A percentile compares a stretch with the other conserved stretches of the same genome.
These are phyloP conservation scores for Tetradesmus obliquus DNA, from an alignment of 139 green algal genomes.

Conservation along the genomic window DNA sequence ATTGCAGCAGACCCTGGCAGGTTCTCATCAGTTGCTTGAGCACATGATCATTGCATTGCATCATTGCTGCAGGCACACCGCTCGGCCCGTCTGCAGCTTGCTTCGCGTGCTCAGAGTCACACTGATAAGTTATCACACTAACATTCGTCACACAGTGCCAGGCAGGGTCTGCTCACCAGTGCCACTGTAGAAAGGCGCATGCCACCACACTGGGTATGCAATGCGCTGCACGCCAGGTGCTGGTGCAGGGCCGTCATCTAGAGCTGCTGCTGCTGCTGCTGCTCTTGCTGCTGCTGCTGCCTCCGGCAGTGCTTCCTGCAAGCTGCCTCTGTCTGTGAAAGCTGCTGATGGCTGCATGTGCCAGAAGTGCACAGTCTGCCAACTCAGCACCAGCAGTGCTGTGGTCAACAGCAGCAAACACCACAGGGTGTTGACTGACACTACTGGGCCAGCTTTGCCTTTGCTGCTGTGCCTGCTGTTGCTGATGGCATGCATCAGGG, in stretches of 20 bases:
- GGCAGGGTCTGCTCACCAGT: neutral
- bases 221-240: neutral
- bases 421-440: neutral
- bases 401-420: neutral
- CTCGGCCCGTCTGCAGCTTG: too few relatives aligned
- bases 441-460: neutral
- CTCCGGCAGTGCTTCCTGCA: neutral
- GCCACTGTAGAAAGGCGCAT: slow-evolving; percentile 41
- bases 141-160: too few relatives aligned
- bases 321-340: neutral
- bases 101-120: too few relatives aligned
- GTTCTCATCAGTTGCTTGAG: too few relatives aligned
- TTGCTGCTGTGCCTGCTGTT: neutral
- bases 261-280: neutral
- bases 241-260: neutral
- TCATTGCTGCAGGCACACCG: too few relatives aligned
- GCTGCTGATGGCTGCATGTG: neutral
- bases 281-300: neutral
- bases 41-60: too few relatives aligned
- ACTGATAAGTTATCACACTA: too few relatives aligned
- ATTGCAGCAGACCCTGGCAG: too few relatives aligned
- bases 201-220: slow-evolving; percentile 37
- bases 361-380: neutral
- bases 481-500: neutral
- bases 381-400: neutral